These are phyloP conservation scores for Tuber melanosporum DNA, from an alignment of 495 filamentous ascomycete species.

Conservation along the genomic window DNA sequence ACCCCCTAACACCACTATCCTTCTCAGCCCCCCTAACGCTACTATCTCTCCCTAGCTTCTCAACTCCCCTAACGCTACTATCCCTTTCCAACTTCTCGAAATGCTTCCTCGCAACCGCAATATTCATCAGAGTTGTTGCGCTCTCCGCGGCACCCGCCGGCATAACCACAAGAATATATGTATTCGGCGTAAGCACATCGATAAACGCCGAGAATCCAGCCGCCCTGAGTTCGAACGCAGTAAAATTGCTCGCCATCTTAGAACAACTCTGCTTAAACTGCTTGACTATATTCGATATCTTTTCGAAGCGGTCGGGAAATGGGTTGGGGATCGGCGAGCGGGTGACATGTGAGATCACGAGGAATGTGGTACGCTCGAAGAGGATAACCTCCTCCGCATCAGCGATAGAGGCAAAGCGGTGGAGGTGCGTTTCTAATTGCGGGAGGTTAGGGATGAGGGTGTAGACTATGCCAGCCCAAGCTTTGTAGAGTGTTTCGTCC, in stretches of 20 bases:
- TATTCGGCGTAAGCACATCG: constrained; percentile 88
- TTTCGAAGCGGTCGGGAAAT: constrained; percentile 84
- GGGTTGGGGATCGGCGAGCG: constrained; percentile 68
- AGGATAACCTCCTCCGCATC: constrained; percentile 90
- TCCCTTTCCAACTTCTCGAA: constrained; percentile 54
- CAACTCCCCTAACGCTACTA: constrained; percentile 35
- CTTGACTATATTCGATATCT: constrained; percentile 93
- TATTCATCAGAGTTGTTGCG: constrained; percentile 83
- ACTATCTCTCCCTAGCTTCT: not conserved
- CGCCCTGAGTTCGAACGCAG: constrained; percentile 49
- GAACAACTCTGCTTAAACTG: constrained; percentile 80
- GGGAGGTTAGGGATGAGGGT: constrained; percentile 86
- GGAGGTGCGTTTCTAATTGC: constrained; percentile 79
- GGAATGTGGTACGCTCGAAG: constrained; percentile 91
- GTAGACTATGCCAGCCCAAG: constrained; percentile 96
- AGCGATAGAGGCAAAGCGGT: constrained; percentile 68
- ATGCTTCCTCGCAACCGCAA: constrained; percentile 70
- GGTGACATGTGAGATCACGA: constrained; percentile 81
- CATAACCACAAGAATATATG: constrained; percentile 84
- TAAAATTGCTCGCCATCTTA: constrained; percentile 39
- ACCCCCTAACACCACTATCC: not conserved
- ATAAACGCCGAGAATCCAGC: constrained; percentile 83
- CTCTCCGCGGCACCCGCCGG: constrained; percentile 81
- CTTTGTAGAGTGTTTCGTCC: constrained; percentile 97
- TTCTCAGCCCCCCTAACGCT: constrained; percentile 7